Percentiles rank a stretch among this genome's conserved stretches.
Evolutionary conservation across 306 rosid species (phyloP).

Genomic region (Vicia sativa): DNA sequence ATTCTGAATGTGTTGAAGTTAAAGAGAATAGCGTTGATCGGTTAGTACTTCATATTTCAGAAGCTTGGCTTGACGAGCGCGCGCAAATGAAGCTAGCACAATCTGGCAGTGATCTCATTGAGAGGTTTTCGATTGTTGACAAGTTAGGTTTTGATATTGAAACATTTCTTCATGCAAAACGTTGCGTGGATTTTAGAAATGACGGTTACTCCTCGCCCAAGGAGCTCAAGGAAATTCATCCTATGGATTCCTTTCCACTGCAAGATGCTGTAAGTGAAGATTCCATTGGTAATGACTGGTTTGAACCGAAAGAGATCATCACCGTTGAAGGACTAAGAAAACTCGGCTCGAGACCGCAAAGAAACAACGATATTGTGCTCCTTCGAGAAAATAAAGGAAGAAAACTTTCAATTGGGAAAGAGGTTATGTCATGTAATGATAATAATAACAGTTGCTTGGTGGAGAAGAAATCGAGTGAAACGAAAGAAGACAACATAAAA

Average conservation of each 20-base stretch:
- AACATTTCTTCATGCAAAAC: slow-evolving; percentile 73
- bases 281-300: slow-evolving; percentile 41
- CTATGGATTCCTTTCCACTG: slow-evolving; percentile 59
- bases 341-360: slow-evolving; percentile 30
- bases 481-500: slow-evolving; percentile 47
- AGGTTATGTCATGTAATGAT: slow-evolving; percentile 41
- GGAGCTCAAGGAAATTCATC: slow-evolving; percentile 54
- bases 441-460: slow-evolving; percentile 36
- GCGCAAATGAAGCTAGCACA: slow-evolving; percentile 62
- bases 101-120: slow-evolving; percentile 41
- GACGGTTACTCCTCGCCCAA: slow-evolving; percentile 43
- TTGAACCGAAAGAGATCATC: slow-evolving; percentile 38
- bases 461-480: slow-evolving; percentile 42
- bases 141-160: slow-evolving; percentile 78
- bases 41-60: slow-evolving; percentile 72
- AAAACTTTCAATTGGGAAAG: slow-evolving; percentile 34
- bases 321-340: slow-evolving; percentile 35
- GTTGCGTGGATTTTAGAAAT: slow-evolving; percentile 46
- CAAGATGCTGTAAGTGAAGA: slow-evolving; percentile 55
- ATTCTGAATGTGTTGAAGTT: slow-evolving; percentile 48
- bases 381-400: slow-evolving; percentile 37
- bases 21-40: slow-evolving; percentile 46
- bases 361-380: slow-evolving; percentile 8
- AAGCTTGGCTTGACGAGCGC: slow-evolving; percentile 92
- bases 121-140: slow-evolving; percentile 62